Percentiles rank a stretch among this genome's conserved stretches.
Conservation (phyloP, 208 protist species). For the Crithidia thermophila region DNA sequence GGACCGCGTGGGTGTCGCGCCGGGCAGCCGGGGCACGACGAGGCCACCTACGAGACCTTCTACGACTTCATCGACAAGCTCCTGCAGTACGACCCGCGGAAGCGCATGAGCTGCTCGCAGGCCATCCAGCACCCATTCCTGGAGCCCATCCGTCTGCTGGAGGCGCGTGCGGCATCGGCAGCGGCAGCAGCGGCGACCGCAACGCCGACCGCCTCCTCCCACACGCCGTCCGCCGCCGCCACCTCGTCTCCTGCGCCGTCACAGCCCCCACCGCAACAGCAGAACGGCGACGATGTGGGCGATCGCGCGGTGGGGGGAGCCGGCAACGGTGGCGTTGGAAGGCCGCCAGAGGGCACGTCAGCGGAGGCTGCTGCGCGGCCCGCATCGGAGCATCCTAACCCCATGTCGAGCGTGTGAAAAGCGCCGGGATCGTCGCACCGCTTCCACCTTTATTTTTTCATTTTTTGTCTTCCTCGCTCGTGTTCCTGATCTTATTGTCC, state of each 20-base stretch:
- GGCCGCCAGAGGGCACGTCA: too few relatives aligned
- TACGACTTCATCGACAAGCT: slow-evolving; percentile 77
- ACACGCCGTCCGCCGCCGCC: neutral
- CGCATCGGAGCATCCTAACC: too few relatives aligned
- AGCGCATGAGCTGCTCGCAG: slow-evolving; percentile 70
- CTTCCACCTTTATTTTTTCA: too few relatives aligned
- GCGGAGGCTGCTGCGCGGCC: too few relatives aligned
- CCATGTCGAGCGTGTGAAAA: neutral
- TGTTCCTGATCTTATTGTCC: too few relatives aligned
- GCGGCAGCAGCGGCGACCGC: slow-evolving; percentile 36
- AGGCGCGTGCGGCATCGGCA: slow-evolving; percentile 12
- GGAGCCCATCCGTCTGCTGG: slow-evolving; percentile 37
- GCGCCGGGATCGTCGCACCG: too few relatives aligned
- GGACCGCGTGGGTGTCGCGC: slow-evolving; percentile 80
- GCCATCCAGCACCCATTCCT: slow-evolving; percentile 86
- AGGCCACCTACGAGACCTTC: slow-evolving; percentile 66
- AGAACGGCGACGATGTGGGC: too few relatives aligned
- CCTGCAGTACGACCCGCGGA: slow-evolving; percentile 75
- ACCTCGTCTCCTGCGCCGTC: neutral
- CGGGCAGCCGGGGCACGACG: slow-evolving; percentile 77
- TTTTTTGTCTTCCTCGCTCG: too few relatives aligned
- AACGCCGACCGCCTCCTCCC: too few relatives aligned
- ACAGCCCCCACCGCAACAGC: too few relatives aligned
- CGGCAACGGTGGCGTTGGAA: too few relatives aligned
- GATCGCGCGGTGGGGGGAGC: too few relatives aligned